Percentiles rank a stretch among this genome's conserved stretches.
phyloP scores from a whole-genome alignment of 2,329 filamentous ascomycete genomes.

The Elsinoe perseae region DNA sequence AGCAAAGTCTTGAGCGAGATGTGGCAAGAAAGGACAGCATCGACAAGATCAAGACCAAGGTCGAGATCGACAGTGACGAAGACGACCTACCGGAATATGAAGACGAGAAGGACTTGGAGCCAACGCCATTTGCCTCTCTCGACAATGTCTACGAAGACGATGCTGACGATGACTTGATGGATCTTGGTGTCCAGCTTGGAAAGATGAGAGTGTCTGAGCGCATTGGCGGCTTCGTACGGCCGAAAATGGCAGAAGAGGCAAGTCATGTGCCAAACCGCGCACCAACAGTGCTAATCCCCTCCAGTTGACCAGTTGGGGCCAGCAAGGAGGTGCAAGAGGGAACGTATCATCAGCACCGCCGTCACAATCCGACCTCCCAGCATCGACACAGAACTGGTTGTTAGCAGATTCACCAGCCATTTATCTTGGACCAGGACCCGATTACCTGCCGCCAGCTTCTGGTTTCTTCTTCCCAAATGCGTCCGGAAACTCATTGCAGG shows the following conservation, averaged over 20 bases:
- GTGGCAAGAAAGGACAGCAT: conserved; percentile 43
- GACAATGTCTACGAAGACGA: conserved; percentile 63
- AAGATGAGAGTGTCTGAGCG: conserved; percentile 66
- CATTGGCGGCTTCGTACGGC: conserved; percentile 63
- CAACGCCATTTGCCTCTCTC: conserved; percentile 53
- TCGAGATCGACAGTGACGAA: conserved; percentile 49
- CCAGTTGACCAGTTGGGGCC: conserved; percentile 3
- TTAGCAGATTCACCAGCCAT: conserved; percentile 24
- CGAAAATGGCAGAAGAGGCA: conserved; percentile 64
- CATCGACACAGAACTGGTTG: conserved; percentile 11
- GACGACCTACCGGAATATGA: conserved; percentile 41
- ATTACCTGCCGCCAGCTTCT: conserved; percentile 61
- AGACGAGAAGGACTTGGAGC: conserved; percentile 53
- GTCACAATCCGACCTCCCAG: background rate
- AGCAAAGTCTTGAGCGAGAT: conserved; percentile 61
- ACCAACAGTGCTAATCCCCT: background rate
- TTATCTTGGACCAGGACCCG: conserved; percentile 56
- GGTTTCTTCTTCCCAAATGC: conserved; percentile 57
- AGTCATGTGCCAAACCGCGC: conserved; percentile 21
- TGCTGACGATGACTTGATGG: conserved; percentile 59
- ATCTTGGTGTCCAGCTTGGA: conserved; percentile 63
- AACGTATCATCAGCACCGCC: background rate
- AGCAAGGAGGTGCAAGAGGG: background rate
- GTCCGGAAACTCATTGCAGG: conserved; percentile 45
- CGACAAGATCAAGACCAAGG: conserved; percentile 22